These are phyloP conservation scores for Massariosphaeria phaeospora DNA, from an alignment of 495 filamentous ascomycete species.

Conservation along the genomic window DNA sequence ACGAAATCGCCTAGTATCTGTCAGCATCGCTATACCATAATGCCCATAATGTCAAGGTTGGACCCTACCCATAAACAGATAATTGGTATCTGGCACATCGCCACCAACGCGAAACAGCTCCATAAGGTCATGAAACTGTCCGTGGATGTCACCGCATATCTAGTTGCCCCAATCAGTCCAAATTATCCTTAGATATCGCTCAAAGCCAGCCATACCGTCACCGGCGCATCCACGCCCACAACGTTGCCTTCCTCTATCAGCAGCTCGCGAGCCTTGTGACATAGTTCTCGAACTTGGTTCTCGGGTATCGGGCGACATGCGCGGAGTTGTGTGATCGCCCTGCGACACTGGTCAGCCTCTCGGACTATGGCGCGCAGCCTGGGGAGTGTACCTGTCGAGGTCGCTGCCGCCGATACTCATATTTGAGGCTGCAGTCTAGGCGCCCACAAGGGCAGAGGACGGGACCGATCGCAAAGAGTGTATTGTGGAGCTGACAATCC, in stretches of 20 bases:
- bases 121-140: constrained; percentile 90
- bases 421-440: constrained; percentile 7
- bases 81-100: constrained; percentile 96
- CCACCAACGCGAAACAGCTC: constrained; percentile 95
- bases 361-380: neutral
- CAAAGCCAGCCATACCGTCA: constrained; percentile 56
- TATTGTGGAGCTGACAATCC: neutral
- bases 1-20: constrained; percentile 76
- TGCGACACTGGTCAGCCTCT: constrained; percentile 37
- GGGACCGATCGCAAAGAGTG: neutral
- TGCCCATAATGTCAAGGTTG: too few relatives aligned
- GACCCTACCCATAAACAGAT: constrained; percentile 62
- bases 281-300: constrained; percentile 88
- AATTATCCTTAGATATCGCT: neutral
- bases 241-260: constrained; percentile 98
- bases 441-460: neutral
- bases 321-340: constrained; percentile 89
- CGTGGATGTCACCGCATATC: constrained; percentile 94
- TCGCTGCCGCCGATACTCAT: constrained; percentile 35
- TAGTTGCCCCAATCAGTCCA: constrained; percentile 28
- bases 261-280: constrained; percentile 94
- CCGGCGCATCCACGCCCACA: constrained; percentile 89
- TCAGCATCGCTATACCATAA: too few relatives aligned
- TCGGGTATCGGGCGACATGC: constrained; percentile 96
- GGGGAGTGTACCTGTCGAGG: constrained; percentile 26